These are phyloP conservation scores for Eucalyptus cladocalyx DNA, from an alignment of 345 rosid genomes.

Conservation along the genomic window DNA sequence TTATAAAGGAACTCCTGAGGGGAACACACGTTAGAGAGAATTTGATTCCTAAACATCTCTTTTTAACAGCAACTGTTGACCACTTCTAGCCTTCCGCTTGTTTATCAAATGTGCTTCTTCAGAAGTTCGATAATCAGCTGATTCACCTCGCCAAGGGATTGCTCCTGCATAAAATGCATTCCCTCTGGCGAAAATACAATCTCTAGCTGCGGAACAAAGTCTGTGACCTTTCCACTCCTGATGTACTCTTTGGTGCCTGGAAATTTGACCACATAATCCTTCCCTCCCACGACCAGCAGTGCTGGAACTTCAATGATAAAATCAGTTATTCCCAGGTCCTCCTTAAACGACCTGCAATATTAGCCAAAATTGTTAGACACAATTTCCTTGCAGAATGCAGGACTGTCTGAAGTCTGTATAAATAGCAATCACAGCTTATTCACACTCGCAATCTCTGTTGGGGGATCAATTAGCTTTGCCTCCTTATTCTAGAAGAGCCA, in stretches of 20 bases:
- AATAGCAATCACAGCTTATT: background rate
- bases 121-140: background rate
- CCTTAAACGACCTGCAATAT: background rate
- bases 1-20: background rate
- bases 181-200: background rate
- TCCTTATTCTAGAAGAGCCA: background rate
- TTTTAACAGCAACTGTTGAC: background rate
- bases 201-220: conserved; percentile 26
- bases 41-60: background rate
- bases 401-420: background rate
- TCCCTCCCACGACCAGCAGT: conserved; percentile 30
- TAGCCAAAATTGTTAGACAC: background rate
- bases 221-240: conserved; percentile 13
- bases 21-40: background rate
- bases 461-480: background rate
- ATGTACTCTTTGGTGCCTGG: conserved; percentile 32
- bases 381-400: background rate
- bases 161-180: conserved; percentile 1
- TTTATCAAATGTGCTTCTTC: background rate
- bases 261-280: conserved; percentile 33
- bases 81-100: background rate
- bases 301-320: conserved; percentile 16
- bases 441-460: background rate
- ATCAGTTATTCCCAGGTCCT: background rate
- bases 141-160: background rate